Evolutionary conservation across 768 basidiomycete genomes (phyloP), one percentile per base, ranked within the genome.

Genomic region (Auricularia sp.): DNA sequence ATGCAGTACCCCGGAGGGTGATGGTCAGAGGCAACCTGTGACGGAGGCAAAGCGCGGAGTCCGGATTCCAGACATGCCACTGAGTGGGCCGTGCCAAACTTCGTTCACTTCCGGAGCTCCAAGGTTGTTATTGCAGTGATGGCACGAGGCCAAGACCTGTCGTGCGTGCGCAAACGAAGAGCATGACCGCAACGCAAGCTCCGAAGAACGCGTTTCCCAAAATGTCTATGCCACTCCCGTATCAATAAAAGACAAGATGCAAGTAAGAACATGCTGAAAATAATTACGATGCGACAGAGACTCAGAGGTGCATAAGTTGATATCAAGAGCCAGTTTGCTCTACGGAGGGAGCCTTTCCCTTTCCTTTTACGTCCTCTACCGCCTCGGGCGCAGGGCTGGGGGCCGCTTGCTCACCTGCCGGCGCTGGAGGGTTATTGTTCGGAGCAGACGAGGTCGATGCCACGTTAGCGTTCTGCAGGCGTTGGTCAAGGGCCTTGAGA

Each of bases 401-500:
- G 24, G 39, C 39, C 2, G 14, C 10, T 29, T 29, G 16, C 24
- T 59, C 56, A 2, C 6, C 29, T 4, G 56, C 3, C 13, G 56
- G 16, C 14, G 56, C 29, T n/a, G 56, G 34, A 14, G 56, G 16
- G 14, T 21, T 29, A 7, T 21, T 29, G 11, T 5, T 14, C 29
- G 56, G 56, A 24, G 56, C 29, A 59, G 56, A 14, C 24, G 56
- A 44, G 14, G 63, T 51, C 18, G 62, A 36, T 13, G 66, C 54
- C 3, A 63, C 66, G 21, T 64, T 64, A 1, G 66, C 63, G 33
- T 67, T 67, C 62, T 64, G 66, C 63, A 98, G 75, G 36, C 94
- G 84, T 71, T 97, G 94, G 70, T 99, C 97, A 42, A 99, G 83
- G 3, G 97, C 97, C 75, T 98, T 97, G 71, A 99, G 78, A 36